Percentiles rank a stretch among this genome's conserved stretches.
Evolutionary conservation across 2,329 filamentous ascomycete species (phyloP).

Genomic region (Sporothrix curviconia): DNA sequence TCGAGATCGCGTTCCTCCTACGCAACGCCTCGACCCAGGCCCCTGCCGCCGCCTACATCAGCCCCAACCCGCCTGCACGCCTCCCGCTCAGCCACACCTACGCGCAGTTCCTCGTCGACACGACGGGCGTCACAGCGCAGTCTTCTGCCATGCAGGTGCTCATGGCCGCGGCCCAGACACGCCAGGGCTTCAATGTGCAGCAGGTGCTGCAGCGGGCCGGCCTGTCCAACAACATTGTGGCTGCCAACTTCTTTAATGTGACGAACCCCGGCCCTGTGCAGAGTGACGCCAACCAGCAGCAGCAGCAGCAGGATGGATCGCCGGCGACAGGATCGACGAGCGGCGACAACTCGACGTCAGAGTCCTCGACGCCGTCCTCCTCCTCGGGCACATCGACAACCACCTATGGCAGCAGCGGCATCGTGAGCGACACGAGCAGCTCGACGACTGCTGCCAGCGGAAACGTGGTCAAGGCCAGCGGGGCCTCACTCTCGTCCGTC

Average conservation of each 20-base stretch:
- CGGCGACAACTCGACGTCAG: neutral
- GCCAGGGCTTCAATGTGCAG: constrained; percentile 29
- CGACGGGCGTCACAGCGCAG: constrained; percentile 24
- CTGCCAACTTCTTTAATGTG: constrained; percentile 34
- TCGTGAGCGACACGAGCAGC: neutral
- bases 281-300: neutral
- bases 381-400: neutral
- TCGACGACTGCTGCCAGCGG: neutral
- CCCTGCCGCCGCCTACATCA: constrained; percentile 29
- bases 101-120: constrained; percentile 35
- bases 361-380: neutral
- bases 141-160: constrained; percentile 20
- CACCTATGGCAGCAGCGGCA: neutral
- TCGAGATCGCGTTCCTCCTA: constrained; percentile 26
- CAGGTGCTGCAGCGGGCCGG: constrained; percentile 27
- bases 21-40: constrained; percentile 26
- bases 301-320: neutral
- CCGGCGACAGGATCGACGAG: neutral
- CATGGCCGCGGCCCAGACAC: constrained; percentile 25
- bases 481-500: neutral
- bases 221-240: constrained; percentile 28
- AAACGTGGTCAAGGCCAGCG: neutral
- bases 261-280: constrained; percentile 29
- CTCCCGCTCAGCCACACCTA: constrained; percentile 35
- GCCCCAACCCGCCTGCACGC: constrained; percentile 33